Evolutionary conservation across 352 stramenopile genomes (phyloP).

Genomic region (Globisporangium emineosum): DNA sequence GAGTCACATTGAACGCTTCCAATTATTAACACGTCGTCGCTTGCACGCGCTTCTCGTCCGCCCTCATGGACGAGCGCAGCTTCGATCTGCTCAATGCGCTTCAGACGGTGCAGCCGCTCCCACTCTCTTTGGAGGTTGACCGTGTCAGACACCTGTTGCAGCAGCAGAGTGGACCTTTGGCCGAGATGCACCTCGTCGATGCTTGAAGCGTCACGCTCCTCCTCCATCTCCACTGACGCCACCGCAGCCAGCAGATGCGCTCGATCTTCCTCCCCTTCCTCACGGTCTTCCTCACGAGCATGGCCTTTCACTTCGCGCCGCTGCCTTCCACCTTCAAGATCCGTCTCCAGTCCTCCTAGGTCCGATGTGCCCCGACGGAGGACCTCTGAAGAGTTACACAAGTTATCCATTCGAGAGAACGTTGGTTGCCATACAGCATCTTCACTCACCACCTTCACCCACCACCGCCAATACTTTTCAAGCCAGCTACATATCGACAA

Average conservation of each 20-base stretch:
- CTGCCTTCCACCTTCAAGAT: background rate
- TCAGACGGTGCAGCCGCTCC: constrained; percentile 18
- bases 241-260: background rate
- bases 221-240: background rate
- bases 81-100: constrained; percentile 32
- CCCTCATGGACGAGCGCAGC: constrained; percentile 11
- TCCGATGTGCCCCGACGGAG: background rate
- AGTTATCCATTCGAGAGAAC: background rate
- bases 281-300: background rate
- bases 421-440: background rate
- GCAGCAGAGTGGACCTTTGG: background rate
- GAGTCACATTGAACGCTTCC: background rate
- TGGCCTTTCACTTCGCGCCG: background rate
- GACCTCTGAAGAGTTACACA: background rate
- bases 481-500: background rate
- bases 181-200: no score
- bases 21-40: background rate
- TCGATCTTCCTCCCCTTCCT: background rate
- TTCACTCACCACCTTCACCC: background rate
- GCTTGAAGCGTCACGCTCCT: background rate
- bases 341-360: background rate
- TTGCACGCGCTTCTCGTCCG: background rate
- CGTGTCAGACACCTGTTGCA: background rate
- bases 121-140: background rate
- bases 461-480: background rate